Evolutionary conservation across 2,329 filamentous ascomycete genomes (phyloP).

Genomic region (Trichoderma sp.): DNA sequence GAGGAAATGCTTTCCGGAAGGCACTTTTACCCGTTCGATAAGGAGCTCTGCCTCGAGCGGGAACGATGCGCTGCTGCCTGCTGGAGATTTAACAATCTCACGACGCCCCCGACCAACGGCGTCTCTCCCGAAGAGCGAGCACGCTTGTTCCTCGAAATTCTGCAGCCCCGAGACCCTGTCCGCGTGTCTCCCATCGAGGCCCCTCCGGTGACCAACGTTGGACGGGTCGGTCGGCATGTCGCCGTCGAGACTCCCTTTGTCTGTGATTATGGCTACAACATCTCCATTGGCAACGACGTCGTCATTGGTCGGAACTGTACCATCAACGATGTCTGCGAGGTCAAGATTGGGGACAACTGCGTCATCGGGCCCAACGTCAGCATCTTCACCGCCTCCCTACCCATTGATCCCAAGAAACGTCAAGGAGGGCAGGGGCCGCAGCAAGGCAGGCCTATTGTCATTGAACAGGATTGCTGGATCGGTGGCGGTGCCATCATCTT

Average conservation of each 20-base stretch:
- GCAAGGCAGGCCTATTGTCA: slow-evolving; percentile 69
- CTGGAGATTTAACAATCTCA: slow-evolving; percentile 79
- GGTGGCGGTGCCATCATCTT: slow-evolving; percentile 77
- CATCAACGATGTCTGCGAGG: slow-evolving; percentile 81
- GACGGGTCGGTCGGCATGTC: slow-evolving; percentile 71
- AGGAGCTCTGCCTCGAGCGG: slow-evolving; percentile 79
- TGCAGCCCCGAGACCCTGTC: slow-evolving; percentile 63
- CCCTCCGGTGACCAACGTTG: slow-evolving; percentile 56
- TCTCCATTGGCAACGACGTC: slow-evolving; percentile 82
- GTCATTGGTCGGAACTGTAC: slow-evolving; percentile 81
- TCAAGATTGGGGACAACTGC: slow-evolving; percentile 77
- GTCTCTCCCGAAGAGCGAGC: slow-evolving; percentile 69
- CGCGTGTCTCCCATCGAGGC: slow-evolving; percentile 58
- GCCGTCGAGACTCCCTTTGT: slow-evolving; percentile 85
- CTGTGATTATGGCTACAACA: slow-evolving; percentile 96
- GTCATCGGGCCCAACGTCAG: slow-evolving; percentile 83
- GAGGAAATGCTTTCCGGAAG: slow-evolving; percentile 85
- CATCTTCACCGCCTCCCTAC: slow-evolving; percentile 75
- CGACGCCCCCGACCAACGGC: slow-evolving; percentile 71
- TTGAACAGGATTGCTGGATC: slow-evolving; percentile 85
- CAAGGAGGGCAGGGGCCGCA: slow-evolving; percentile 74
- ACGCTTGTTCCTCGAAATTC: slow-evolving; percentile 70
- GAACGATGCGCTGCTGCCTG: slow-evolving; percentile 79
- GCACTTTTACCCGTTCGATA: slow-evolving; percentile 77
- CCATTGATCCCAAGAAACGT: slow-evolving; percentile 71